phyloP scores from a whole-genome alignment of 2,329 filamentous ascomycete species.

The Neofusicoccum umdonicola region DNA sequence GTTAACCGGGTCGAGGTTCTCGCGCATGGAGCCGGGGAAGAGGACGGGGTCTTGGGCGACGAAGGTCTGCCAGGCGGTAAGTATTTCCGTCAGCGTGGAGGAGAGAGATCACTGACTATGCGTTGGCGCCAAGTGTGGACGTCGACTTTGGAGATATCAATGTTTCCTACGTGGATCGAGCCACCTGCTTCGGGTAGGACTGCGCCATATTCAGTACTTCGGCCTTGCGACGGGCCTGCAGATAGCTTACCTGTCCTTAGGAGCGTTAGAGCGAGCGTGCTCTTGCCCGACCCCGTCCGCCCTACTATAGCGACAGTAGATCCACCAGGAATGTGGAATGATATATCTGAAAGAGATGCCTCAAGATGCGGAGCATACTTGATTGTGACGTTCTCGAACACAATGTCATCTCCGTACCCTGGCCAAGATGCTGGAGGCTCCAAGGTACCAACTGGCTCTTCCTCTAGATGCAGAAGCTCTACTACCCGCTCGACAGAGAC shows the following conservation, averaged over 20 bases:
- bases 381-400: constrained; percentile 74
- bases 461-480: constrained; percentile 74
- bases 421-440: constrained; percentile 77
- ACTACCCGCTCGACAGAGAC: constrained; percentile 85
- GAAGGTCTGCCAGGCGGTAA: constrained; percentile 47
- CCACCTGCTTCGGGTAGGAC: constrained; percentile 34
- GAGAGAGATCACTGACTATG: constrained; percentile 31
- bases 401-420: constrained; percentile 58
- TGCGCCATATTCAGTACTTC: constrained; percentile 19
- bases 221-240: too few relatives aligned
- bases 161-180: constrained; percentile 57
- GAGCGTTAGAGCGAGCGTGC: constrained; percentile 65
- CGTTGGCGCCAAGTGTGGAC: constrained; percentile 59
- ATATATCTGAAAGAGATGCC: constrained; percentile 66
- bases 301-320: constrained; percentile 78
- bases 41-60: constrained; percentile 66
- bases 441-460: constrained; percentile 67
- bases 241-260: constrained; percentile 46
- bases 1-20: constrained; percentile 61
- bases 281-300: constrained; percentile 75
- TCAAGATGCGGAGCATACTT: constrained; percentile 77
- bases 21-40: constrained; percentile 60
- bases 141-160: constrained; percentile 59
- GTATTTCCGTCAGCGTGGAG: not conserved
- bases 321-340: constrained; percentile 72